phyloP scores from a whole-genome alignment of 345 rosid genomes.

The Syzygium aromaticum region DNA sequence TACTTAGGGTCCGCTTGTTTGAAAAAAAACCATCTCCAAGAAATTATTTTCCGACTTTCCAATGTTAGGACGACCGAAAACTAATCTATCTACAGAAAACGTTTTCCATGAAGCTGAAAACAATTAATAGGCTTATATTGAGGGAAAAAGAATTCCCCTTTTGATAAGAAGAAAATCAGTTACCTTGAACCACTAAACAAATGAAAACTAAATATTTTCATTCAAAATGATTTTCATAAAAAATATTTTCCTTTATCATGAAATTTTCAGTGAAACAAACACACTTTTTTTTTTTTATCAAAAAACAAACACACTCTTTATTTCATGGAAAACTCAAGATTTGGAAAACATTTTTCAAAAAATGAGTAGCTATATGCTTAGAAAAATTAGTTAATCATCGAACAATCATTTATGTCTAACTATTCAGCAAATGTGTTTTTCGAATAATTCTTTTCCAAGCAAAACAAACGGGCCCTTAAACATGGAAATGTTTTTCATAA shows the following conservation, averaged over 20 bases:
- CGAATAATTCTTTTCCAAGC: no score
- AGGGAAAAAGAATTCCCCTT: not conserved
- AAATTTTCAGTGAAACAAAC: not conserved
- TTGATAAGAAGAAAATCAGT: not conserved
- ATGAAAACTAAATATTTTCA: not conserved
- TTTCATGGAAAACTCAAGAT: no score
- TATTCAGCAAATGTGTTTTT: no score
- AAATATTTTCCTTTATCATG: not conserved
- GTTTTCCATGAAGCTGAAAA: not conserved
- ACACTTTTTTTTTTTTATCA: not conserved
- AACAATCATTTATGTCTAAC: no score
- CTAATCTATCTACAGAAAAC: not conserved
- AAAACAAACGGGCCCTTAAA: no score
- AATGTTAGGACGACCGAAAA: not conserved
- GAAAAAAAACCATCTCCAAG: not conserved
- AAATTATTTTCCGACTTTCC: not conserved
- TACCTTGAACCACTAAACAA: not conserved
- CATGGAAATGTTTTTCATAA: not conserved
- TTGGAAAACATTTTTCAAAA: no score
- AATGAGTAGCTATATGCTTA: no score
- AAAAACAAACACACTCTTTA: no score
- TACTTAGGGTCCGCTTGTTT: not conserved
- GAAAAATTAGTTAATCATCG: no score
- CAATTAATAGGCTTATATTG: not conserved
- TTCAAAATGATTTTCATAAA: not conserved